These are phyloP conservation scores for Geotrichum macrosporum DNA, from an alignment of 1,139 yeast species.

Conservation along the genomic window DNA sequence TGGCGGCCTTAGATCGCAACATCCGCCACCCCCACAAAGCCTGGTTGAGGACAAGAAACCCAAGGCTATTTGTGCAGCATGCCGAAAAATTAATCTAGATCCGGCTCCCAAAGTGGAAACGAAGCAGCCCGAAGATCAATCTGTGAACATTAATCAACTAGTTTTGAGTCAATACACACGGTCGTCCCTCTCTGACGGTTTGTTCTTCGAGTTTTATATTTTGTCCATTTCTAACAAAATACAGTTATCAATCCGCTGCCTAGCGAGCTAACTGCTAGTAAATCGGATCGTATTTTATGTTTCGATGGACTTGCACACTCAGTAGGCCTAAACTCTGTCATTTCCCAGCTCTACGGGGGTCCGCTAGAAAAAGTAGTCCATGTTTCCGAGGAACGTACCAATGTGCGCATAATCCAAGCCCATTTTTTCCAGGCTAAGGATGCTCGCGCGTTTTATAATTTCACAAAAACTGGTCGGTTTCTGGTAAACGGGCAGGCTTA, in stretches of 20 bases:
- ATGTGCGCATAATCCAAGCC: constrained; percentile 42
- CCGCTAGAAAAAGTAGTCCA: constrained; percentile 55
- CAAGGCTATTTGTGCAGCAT: background rate
- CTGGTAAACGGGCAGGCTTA: constrained; percentile 56
- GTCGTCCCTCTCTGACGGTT: constrained; percentile 15
- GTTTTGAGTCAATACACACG: constrained; percentile 6
- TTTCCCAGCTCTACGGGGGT: constrained; percentile 68
- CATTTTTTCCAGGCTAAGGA: constrained; percentile 52
- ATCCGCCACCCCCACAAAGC: background rate
- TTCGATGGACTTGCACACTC: constrained; percentile 41
- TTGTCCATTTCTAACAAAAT: background rate
- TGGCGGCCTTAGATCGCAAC: background rate
- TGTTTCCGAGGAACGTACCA: constrained; percentile 21
- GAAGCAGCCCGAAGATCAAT: too few relatives aligned
- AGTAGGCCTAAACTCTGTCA: constrained; percentile 48
- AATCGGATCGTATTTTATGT: constrained; percentile 30
- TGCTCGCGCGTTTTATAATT: constrained; percentile 55
- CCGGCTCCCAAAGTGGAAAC: too few relatives aligned
- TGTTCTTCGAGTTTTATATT: background rate
- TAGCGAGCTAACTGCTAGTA: constrained; percentile 8
- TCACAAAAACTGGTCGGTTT: constrained; percentile 54
- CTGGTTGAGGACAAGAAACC: background rate
- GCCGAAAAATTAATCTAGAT: too few relatives aligned
- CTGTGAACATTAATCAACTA: constrained; percentile 5
- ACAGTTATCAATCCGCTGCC: constrained; percentile 11